Evolutionary conservation across 805 yeast genomes (phyloP), one percentile per base, ranked within the genome.

Genomic region (Jamesozyma lodderae): DNA sequence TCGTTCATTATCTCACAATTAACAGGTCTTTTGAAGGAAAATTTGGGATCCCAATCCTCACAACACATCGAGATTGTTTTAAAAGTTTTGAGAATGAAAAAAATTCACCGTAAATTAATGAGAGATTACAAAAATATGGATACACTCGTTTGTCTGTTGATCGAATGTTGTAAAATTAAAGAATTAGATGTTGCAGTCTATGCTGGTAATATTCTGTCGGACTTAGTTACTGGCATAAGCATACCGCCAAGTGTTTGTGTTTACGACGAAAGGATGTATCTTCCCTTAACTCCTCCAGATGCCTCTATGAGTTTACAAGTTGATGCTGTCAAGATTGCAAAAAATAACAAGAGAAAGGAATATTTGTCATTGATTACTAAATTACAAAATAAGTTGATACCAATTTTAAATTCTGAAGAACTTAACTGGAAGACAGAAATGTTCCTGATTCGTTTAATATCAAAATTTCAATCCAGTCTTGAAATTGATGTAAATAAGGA

Each of bases 21-120:
- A 2, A 59, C 86, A 18, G 63, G 64, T 7, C 62, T 68, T 2
- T 60, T 82, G 14, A 57, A 69, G 6, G 60, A 60, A 13, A 79
- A 82, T 0, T 45, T 86, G 4, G 60, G 62, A 1, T 50, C 58
- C 1, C 60, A 68, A 11, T 79, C 79, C 31, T 64, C 62, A 43
- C 77, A 75, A 45, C 63, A 67, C 20, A 70, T 84, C 17, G 77
- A 79, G 42, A 80, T 84, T 31, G 80, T 82, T 1, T 60, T 87
- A 45, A 64, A 68, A 17, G 61, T 81, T 7, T 69, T 88, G 43
- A 61, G 66, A 17, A 60, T 78, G 40, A 75, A 71, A 36, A 73
- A 77, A 45, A 67, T 88, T 40, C 72, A 72, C 41, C 66, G 71
- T 13, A 71, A 77, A 46, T 57, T 83, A 7, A 71, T 72, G 40